A percentile compares a stretch with the other conserved stretches of the same genome.
phyloP scores from a whole-genome alignment of 176 grass and related monocot species.

The Dactylis glomerata region DNA sequence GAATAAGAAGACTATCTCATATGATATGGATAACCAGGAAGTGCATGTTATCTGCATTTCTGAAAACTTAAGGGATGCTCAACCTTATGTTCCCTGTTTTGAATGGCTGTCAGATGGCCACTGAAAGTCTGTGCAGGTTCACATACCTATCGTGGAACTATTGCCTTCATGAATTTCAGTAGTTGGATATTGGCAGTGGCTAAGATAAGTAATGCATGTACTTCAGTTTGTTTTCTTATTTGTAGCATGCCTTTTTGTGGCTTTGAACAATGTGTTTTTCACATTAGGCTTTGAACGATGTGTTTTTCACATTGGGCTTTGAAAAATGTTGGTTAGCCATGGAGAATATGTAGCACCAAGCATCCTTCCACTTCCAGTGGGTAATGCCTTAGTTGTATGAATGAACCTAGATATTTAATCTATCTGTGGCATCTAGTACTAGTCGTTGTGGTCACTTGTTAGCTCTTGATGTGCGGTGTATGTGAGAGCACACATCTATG shows the following conservation, averaged over 20 bases:
- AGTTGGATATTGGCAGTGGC: background rate
- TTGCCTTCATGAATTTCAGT: background rate
- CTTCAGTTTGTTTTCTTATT: too few species aligned
- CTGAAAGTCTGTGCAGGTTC: background rate
- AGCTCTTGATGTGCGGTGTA: background rate
- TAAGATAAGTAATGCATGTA: background rate
- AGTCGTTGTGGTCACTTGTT: background rate
- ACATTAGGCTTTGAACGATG: background rate
- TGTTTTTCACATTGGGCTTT: background rate
- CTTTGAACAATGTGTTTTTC: background rate
- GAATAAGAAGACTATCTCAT: background rate
- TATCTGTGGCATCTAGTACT: background rate
- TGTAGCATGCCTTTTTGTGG: background rate
- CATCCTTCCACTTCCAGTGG: background rate
- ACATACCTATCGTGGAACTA: background rate
- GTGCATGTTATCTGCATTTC: background rate
- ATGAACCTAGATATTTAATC: background rate
- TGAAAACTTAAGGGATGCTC: background rate
- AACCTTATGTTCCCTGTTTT: background rate
- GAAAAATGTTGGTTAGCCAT: background rate
- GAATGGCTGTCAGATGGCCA: background rate
- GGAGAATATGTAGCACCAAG: background rate
- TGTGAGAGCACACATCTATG: background rate
- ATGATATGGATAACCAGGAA: background rate
- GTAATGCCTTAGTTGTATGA: background rate